phyloP scores from a whole-genome alignment of 2,329 filamentous ascomycete species.

The Aspergillus fructus region DNA sequence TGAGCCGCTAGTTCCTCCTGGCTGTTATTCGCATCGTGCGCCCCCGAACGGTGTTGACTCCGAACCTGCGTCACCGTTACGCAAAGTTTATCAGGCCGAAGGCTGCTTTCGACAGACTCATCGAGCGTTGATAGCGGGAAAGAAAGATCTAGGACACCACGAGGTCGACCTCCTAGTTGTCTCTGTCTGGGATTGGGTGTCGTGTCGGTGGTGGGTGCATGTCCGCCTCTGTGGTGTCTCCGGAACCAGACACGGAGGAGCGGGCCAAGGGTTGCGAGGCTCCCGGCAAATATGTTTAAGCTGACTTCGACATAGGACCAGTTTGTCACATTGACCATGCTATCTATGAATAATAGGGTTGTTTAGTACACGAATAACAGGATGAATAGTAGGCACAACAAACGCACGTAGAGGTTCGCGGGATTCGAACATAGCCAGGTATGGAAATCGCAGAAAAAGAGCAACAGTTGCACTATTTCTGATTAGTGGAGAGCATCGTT shows the following conservation, averaged over 20 bases:
- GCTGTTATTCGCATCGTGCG: constrained; percentile 24
- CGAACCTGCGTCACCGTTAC: constrained; percentile 31
- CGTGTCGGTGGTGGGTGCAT: constrained; percentile 9
- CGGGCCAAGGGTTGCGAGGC: constrained; percentile 50
- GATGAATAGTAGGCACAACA: not conserved
- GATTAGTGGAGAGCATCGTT: not conserved
- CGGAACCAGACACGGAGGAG: constrained; percentile 40
- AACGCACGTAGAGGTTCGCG: constrained; percentile 36
- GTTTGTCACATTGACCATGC: constrained; percentile 46
- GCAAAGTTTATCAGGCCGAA: constrained; percentile 31
- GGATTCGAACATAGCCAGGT: constrained; percentile 37
- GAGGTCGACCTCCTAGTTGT: constrained; percentile 15
- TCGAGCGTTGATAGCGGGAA: constrained; percentile 29
- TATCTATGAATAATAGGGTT: constrained; percentile 24
- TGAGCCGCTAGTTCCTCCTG: constrained; percentile 28
- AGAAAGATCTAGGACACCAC: constrained; percentile 17
- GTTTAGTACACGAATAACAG: not conserved
- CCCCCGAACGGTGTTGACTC: constrained; percentile 16
- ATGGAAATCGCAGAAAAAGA: constrained; percentile 48
- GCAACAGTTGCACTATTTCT: constrained; percentile 42
- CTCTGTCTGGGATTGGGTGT: constrained; percentile 20
- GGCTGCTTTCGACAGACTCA: constrained; percentile 12
- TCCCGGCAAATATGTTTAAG: constrained; percentile 45
- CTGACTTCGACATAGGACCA: constrained; percentile 38
- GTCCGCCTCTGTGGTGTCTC: constrained; percentile 3